Conservation (phyloP, 1,139 yeast genomes). For the Taphrina populina region DNA sequence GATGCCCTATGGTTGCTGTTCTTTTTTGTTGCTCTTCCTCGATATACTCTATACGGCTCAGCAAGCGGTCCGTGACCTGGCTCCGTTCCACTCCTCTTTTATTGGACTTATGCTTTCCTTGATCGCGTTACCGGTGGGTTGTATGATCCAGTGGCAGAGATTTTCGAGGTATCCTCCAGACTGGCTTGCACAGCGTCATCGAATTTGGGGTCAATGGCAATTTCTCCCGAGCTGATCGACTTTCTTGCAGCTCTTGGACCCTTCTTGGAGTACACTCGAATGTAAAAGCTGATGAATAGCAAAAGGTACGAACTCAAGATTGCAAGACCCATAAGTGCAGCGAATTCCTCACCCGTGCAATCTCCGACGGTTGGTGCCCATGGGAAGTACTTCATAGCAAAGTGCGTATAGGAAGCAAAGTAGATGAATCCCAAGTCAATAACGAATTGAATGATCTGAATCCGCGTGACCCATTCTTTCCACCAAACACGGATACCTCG, state of each 20-base stretch:
- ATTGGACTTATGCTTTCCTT: slow-evolving; percentile 21
- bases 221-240: slow-evolving; percentile 19
- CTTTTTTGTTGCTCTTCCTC: no score
- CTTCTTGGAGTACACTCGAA: slow-evolving; percentile 68
- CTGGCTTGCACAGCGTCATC: slow-evolving; percentile 24
- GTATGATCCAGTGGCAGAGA: slow-evolving; percentile 15
- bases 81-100: neutral
- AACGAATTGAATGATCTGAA: slow-evolving; percentile 91
- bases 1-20: no score
- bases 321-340: slow-evolving; percentile 86
- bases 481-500: slow-evolving; percentile 98
- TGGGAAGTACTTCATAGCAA: slow-evolving; percentile 49
- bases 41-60: no score
- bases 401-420: slow-evolving; percentile 70
- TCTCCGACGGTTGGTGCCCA: slow-evolving; percentile 77
- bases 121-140: slow-evolving; percentile 32
- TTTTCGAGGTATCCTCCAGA: slow-evolving; percentile 25
- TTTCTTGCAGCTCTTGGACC: slow-evolving; percentile 37
- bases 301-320: slow-evolving; percentile 86
- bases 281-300: slow-evolving; percentile 89
- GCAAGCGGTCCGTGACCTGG: no score
- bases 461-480: slow-evolving; percentile 98
- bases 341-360: slow-evolving; percentile 89
- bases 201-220: slow-evolving; percentile 32
- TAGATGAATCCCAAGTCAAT: slow-evolving; percentile 86